These are phyloP conservation scores for Cladophialophora immunda DNA, from an alignment of 2,329 filamentous ascomycete species.

Conservation along the genomic window DNA sequence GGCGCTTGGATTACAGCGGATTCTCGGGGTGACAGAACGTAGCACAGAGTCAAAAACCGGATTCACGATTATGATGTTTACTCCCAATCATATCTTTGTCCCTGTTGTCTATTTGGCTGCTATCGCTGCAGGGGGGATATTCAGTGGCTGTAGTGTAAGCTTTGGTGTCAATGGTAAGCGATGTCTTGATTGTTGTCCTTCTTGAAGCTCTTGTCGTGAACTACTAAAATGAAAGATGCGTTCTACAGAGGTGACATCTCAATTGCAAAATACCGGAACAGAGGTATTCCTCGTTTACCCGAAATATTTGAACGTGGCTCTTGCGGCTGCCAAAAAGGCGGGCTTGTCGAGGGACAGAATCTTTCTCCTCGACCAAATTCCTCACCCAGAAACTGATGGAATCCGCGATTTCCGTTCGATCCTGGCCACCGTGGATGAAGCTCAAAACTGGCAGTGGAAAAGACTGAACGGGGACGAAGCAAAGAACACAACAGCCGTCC, in stretches of 20 bases:
- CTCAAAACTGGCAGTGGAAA: slow-evolving; percentile 33
- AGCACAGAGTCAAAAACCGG: not conserved
- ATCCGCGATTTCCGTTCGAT: slow-evolving; percentile 9
- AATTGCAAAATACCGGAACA: slow-evolving; percentile 60
- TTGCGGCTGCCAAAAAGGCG: slow-evolving; percentile 43
- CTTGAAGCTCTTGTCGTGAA: not conserved
- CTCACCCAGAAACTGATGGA: not conserved
- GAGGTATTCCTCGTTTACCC: slow-evolving; percentile 61
- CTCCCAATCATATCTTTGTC: slow-evolving; percentile 73
- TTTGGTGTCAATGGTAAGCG: not conserved
- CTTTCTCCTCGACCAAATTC: not conserved
- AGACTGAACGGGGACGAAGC: not conserved
- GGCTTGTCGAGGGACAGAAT: slow-evolving; percentile 10
- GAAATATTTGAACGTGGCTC: slow-evolving; percentile 51
- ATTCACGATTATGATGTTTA: slow-evolving; percentile 67
- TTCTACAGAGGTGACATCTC: slow-evolving; percentile 57
- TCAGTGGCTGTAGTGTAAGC: not conserved
- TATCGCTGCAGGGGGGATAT: not conserved
- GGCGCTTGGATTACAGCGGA: not conserved
- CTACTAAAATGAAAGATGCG: not conserved
- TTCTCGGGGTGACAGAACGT: not conserved
- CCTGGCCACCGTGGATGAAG: slow-evolving; percentile 26
- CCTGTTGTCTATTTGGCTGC: slow-evolving; percentile 52
- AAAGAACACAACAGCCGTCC: not conserved
- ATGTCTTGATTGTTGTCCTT: too few relatives aligned